Evolutionary conservation across 2,329 filamentous ascomycete species (phyloP), one percentile per base, ranked within the genome.

Genomic region (Venturia nashicola): DNA sequence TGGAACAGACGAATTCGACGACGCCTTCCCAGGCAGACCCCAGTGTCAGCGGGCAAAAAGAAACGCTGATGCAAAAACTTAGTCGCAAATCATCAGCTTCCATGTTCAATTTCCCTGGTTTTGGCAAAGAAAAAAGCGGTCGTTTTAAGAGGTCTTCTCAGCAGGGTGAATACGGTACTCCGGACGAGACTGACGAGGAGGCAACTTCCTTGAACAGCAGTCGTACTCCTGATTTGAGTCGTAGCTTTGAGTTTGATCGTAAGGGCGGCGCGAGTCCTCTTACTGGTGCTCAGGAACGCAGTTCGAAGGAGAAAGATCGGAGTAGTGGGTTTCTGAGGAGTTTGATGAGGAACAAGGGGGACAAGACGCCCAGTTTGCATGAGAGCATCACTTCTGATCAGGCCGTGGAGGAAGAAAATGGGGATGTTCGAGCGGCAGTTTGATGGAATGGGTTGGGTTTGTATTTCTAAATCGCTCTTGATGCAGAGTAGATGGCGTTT

Each of bases 51-150:
- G 70, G 59, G 59, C 69, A 63, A 61, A 79, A 77, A 63, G 78
- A 80, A 61, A 74, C 73, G 1, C 78, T 80, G 67, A 80, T 81
- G 77, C 74, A 76, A 65, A 80, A 80, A 66, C 73, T 81, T 46
- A 75, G 75, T 5, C 76, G 79, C 62, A 81, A 81, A 68, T 74
- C 73, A 43, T 76, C 73, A 65, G 75, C 76, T 0, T 75, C 73
- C 62, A 79, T 80, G 62, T 80, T 80, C 68, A 67, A 67, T 1
- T 72, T 76, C 5, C 70, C 68, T 2, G 62, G 69, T 1, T 74
- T 76, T 48, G 73, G 76, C 61, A 78, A 76, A 66, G 42, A 67
- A n/a, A 51, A 60, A 12, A 23, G 16, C 11, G 69, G 67, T 27
- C 68, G 75, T 0, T 74, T 74, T 51, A 51, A 72, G 67, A 73